Base-by-base conservation (phyloP, 768 basidiomycete genomes). In the Tulasnella calospora region DNA sequence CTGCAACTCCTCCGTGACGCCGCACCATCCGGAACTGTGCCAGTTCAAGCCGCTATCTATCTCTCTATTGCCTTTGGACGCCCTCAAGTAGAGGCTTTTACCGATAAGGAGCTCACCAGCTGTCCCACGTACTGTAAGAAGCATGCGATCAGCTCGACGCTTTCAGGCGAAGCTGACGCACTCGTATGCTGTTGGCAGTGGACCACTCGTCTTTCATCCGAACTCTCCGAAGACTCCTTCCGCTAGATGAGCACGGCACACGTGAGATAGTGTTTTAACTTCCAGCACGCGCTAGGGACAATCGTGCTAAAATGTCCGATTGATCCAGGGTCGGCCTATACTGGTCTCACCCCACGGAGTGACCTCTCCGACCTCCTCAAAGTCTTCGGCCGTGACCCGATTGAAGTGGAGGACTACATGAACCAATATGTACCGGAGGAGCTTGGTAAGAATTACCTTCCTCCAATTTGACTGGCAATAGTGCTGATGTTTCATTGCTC, bases 121-220 rank as follows among this genome's bases (percentile, higher is more conserved):
- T 71, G 57, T 13, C 35, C 69, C 38, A n/a, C 40, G 15, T 77
- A 70, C 35, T 67, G 76, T 77, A 35, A 77, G 57, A 15, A 38
- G 30, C 36, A 3, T 40, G 19, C 19, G 13, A 19, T 9, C 23
- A 41, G 27, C 38, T 0, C n/a, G 19, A 27, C 44, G 27, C 27
- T 73, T n/a, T 15, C 12, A 71, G n/a, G 57, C 21, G 23, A 21
- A 12, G 15, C 57, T 77, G 23, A 77, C 57, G 55, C 19, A 36
- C 27, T n/a, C 17, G 33, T 27, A 21, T 41, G 13, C 21, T n/a
- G 5, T 51, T n/a, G 5, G 41, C 30, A 77, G 76, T 77, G 40
- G 76, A 77, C 61, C 76, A 77, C 47, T 57, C 76, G 35, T n/a
- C 76, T 38, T 77, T 77, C 76, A 77, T 77, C 36, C 76, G 76